Evolutionary conservation across 2,329 filamentous ascomycete genomes (phyloP).

Genomic region (Hypoxylon sp.): DNA sequence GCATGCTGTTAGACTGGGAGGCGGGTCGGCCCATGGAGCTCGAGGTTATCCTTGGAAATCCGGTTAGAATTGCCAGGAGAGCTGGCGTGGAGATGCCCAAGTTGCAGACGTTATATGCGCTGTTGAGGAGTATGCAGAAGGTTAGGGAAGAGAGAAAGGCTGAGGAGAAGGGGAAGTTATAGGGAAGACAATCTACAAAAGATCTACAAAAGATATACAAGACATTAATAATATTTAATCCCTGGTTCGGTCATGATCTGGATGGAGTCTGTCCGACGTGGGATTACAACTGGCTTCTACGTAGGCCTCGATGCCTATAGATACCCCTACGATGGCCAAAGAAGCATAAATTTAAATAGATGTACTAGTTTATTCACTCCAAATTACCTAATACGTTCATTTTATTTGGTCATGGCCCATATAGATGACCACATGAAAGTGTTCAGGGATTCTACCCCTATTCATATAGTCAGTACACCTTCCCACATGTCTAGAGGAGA

Average conservation of each 20-base stretch:
- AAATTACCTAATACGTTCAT: too few relatives aligned
- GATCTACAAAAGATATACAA: background rate
- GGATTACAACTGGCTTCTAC: background rate
- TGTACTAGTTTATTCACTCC: too few relatives aligned
- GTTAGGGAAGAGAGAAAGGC: constrained; percentile 62
- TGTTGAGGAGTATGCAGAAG: constrained; percentile 74
- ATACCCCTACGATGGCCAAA: background rate
- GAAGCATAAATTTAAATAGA: background rate
- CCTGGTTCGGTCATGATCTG: background rate
- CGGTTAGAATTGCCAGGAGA: constrained; percentile 74
- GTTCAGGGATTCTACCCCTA: background rate
- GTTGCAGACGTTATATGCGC: constrained; percentile 76
- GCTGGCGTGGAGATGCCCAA: constrained; percentile 76
- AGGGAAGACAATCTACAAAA: background rate
- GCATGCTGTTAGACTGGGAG: constrained; percentile 81
- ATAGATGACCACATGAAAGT: too few relatives aligned
- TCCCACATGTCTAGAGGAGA: background rate
- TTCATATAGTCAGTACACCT: background rate
- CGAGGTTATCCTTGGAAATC: constrained; percentile 81
- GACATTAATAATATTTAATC: background rate
- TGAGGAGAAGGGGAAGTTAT: constrained; percentile 58
- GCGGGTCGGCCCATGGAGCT: constrained; percentile 76
- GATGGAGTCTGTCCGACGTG: background rate
- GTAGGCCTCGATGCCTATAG: background rate
- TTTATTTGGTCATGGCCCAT: background rate